Evolutionary conservation across 306 rosid genomes (phyloP), one percentile per base, ranked within the genome.

Genomic region (Dalbergia cochinchinensis): DNA sequence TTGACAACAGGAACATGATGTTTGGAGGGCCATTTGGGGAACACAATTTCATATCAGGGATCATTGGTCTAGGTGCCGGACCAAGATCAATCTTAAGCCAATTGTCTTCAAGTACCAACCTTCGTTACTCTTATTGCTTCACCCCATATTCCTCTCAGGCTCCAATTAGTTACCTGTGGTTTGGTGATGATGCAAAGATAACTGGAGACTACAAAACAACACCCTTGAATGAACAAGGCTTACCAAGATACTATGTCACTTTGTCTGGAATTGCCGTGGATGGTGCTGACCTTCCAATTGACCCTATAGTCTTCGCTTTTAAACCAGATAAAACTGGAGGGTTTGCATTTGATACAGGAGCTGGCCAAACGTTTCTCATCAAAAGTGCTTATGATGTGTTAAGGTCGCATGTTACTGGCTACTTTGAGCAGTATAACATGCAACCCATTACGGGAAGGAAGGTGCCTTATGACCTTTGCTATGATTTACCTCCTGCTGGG

Each of bases 51-150:
- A 18, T 64, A 50, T 65, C 26, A 18, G 73, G 73, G 4, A 1
- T 76, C 1, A 35, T 76, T n/a, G 73, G 72, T 18, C 4, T 64
- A 7, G 73, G 73, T 14, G n/a, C 42, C 13, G 73, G 14, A 0
- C 14, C 54, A 2, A 48, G 54, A 48, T 48, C 54, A 48, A 12
- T 48, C 4, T 11, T 48, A 13, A 10, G 3, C 4, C 73, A 48
- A 37, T 65, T 65, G 11, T 6, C 4, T 0, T 2, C 8, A 3
- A 5, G 5, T 1, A 64, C 80, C 22, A 11, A 48, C 4, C n/a
- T 75, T 1, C 71, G 80, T 33, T 64, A 63, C 51, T 63, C 62
- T 11, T 63, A 64, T n/a, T 48, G 80, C 61, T 45, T 48, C 15
- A 48, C 54, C 4, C 54, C 54, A 3, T 48, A 11, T 48, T 11